phyloP scores from a whole-genome alignment of 1,139 yeast species.

The Lodderomyces margitis region DNA sequence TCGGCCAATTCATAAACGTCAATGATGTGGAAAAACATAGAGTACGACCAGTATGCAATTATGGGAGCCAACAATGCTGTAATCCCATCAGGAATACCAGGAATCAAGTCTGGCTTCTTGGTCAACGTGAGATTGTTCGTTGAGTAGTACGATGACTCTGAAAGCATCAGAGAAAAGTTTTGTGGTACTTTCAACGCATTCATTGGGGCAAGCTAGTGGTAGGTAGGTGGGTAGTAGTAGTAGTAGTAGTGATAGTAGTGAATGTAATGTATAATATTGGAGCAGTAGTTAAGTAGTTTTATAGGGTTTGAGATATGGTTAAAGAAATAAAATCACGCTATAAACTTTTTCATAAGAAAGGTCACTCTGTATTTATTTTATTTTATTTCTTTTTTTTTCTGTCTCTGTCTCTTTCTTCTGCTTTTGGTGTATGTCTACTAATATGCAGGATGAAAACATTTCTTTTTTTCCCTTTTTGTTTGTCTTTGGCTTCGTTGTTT shows the following conservation, averaged over 20 bases:
- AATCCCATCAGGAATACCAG: constrained; percentile 69
- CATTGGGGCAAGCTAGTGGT: too few relatives aligned
- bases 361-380: neutral
- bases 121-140: constrained; percentile 11
- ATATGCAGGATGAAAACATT: neutral
- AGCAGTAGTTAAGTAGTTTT: neutral
- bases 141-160: constrained; percentile 12
- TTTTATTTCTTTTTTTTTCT: neutral
- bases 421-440: neutral
- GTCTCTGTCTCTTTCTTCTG: neutral
- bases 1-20: constrained; percentile 77
- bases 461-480: neutral
- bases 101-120: constrained; percentile 13
- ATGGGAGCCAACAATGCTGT: constrained; percentile 75
- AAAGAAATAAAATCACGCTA: too few relatives aligned
- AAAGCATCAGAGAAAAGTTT: constrained; percentile 15
- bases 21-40: constrained; percentile 68
- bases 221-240: too few relatives aligned
- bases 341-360: too few relatives aligned
- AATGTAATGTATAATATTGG: too few relatives aligned
- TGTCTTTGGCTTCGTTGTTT: neutral
- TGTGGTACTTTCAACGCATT: constrained; percentile 8
- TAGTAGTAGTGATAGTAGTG: neutral
- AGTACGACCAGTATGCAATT: constrained; percentile 78
- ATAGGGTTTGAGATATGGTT: too few relatives aligned